Evolutionary conservation across 495 filamentous ascomycete species (phyloP), one percentile per base, ranked within the genome.

Genomic region (Neurospora intermedia): DNA sequence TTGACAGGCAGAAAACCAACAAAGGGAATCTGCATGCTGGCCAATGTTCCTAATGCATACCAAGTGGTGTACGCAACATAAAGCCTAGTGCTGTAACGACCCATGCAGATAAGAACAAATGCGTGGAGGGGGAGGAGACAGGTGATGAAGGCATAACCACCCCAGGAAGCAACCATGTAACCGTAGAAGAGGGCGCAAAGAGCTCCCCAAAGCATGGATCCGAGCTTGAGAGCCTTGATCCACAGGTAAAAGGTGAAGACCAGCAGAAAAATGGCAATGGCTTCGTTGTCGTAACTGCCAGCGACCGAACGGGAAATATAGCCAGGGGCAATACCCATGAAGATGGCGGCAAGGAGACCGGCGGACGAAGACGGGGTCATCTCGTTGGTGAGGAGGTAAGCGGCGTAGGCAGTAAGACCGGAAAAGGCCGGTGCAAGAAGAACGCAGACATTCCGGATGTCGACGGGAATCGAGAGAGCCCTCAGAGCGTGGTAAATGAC

Each of bases 131-230:
- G 96, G 54, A 99, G 91, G 81, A 99, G 85, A 79, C 97, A 98
- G 74, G 96, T 99, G 79, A 99, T 99, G 88, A 99, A 99, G 75
- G 98, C 96, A 82, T 99, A 99, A 80, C 96, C 96, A 85, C 96
- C 96, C 96, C 96, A 99, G 43, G 96, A 96, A 71, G 94, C 94
- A 46, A 99, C 96, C 96, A 99, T 99, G 87, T 99, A 99, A 73
- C 96, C 96, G 82, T 99, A 99, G 84, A 97, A 99, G 73, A 99
- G 84, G 43, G 96, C 96, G 74, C 94, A 94, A 74, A 98, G 85
- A 18, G 93, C 94, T 70, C 93, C 96, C 95, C 95, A 99, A 82
- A 97, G 92, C 72, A 94, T 91, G 20, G 95, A 98, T 39, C 96
- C 96, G 74, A 92, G 89, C 86, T 98, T 99, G 74, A 99, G 87